Conservation (phyloP, 2,329 filamentous ascomycete species). For the Furcasterigmium furcatum region DNA sequence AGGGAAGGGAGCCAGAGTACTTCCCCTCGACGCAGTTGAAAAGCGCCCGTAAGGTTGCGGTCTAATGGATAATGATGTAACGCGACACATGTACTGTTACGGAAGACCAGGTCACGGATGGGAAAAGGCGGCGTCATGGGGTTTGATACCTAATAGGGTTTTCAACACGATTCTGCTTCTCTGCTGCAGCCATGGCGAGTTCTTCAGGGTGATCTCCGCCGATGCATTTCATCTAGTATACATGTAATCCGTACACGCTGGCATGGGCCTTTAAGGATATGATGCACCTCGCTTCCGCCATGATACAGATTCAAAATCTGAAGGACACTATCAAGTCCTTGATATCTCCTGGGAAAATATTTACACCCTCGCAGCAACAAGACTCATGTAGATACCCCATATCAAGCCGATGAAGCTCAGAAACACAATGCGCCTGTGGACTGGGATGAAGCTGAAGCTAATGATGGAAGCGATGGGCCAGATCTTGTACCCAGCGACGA, state of each 20-base stretch:
- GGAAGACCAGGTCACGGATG: too few species aligned
- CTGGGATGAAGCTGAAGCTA: conserved; percentile 45
- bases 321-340: too few species aligned
- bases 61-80: neutral
- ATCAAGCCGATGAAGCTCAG: conserved; percentile 44
- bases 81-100: neutral
- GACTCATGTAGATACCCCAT: conserved; percentile 50
- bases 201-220: too few species aligned
- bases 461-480: conserved; percentile 50
- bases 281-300: too few species aligned
- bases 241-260: too few species aligned
- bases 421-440: conserved; percentile 46
- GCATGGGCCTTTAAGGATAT: too few species aligned
- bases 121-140: too few species aligned
- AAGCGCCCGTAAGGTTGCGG: neutral
- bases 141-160: too few species aligned
- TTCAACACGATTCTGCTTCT: too few species aligned
- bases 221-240: too few species aligned
- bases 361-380: conserved; percentile 39
- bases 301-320: too few species aligned
- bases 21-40: conserved; percentile 24
- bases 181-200: too few species aligned
- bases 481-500: conserved; percentile 46
- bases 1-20: conserved; percentile 33
- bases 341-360: neutral